Evolutionary conservation across 2,329 filamentous ascomycete genomes (phyloP).

Genomic region (Fusarium sp.): DNA sequence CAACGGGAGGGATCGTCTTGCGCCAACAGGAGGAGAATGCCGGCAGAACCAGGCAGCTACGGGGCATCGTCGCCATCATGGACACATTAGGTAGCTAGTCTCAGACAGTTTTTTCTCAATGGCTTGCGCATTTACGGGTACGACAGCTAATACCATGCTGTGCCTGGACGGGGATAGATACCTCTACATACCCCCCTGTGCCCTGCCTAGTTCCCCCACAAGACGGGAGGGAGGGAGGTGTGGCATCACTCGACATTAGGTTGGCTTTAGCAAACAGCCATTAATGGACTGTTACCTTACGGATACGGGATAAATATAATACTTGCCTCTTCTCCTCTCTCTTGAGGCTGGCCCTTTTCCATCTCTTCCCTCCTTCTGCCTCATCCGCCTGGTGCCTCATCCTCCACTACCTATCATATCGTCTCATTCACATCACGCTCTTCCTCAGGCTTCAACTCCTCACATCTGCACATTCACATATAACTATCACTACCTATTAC

Average conservation of each 20-base stretch:
- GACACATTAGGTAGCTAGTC: slow-evolving; percentile 25
- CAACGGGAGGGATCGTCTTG: slow-evolving; percentile 39
- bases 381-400: slow-evolving; percentile 10
- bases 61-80: slow-evolving; percentile 41
- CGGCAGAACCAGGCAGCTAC: slow-evolving; percentile 49
- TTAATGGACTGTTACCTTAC: background rate
- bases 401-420: background rate
- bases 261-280: slow-evolving; percentile 21
- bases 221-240: slow-evolving; percentile 12
- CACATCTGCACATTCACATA: slow-evolving; percentile 30
- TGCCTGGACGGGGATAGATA: slow-evolving; percentile 36
- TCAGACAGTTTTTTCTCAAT: slow-evolving; percentile 33
- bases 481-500: slow-evolving; percentile 10
- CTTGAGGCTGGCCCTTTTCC: slow-evolving; percentile 9
- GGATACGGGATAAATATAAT: slow-evolving; percentile 20
- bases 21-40: slow-evolving; percentile 36
- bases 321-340: slow-evolving; percentile 19
- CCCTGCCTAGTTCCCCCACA: slow-evolving; percentile 36
- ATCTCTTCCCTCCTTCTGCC: slow-evolving; percentile 11
- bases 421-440: slow-evolving; percentile 15
- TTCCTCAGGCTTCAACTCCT: slow-evolving; percentile 29
- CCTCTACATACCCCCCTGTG: slow-evolving; percentile 33
- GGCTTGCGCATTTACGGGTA: slow-evolving; percentile 17
- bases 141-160: slow-evolving; percentile 23
- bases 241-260: slow-evolving; percentile 32